These are phyloP conservation scores for Pseudoneurospora amorphoporcata DNA, from an alignment of 495 filamentous ascomycete genomes.

Conservation along the genomic window DNA sequence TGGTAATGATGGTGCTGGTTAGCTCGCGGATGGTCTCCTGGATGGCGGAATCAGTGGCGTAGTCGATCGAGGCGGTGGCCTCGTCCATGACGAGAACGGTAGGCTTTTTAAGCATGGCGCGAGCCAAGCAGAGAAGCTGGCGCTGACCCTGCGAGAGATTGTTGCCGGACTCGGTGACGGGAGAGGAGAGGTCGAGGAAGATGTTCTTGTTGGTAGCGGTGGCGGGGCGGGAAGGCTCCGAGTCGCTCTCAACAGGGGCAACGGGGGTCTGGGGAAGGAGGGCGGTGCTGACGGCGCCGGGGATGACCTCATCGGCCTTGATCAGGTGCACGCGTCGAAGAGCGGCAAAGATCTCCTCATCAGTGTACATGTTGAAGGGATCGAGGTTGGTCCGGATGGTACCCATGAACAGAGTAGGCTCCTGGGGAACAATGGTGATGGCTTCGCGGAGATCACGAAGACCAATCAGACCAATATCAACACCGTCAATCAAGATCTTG, in stretches of 20 bases:
- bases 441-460: constrained; percentile 83
- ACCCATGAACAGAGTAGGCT: constrained; percentile 93
- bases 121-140: constrained; percentile 90
- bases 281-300: constrained; percentile 1
- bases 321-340: constrained; percentile 89
- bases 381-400: constrained; percentile 94
- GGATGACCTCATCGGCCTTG: constrained; percentile 40
- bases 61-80: constrained; percentile 96
- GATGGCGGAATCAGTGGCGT: constrained; percentile 89
- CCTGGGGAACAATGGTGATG: constrained; percentile 97
- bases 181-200: constrained; percentile 77
- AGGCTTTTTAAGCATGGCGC: constrained; percentile 84
- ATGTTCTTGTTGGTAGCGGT: constrained; percentile 76
- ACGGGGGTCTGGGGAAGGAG: constrained; percentile 8
- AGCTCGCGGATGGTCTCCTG: constrained; percentile 90
- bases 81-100: constrained; percentile 98
- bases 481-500: constrained; percentile 78
- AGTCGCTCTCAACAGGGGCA: constrained; percentile 4
- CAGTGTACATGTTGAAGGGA: constrained; percentile 83
- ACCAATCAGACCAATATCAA: constrained; percentile 83
- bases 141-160: constrained; percentile 96
- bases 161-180: constrained; percentile 82
- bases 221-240: constrained; percentile 17
- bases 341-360: constrained; percentile 81
- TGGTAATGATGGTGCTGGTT: constrained; percentile 89